Evolutionary conservation across 192 early-diverging fungal genomes (phyloP).

Genomic region (Coemansia sp.): DNA sequence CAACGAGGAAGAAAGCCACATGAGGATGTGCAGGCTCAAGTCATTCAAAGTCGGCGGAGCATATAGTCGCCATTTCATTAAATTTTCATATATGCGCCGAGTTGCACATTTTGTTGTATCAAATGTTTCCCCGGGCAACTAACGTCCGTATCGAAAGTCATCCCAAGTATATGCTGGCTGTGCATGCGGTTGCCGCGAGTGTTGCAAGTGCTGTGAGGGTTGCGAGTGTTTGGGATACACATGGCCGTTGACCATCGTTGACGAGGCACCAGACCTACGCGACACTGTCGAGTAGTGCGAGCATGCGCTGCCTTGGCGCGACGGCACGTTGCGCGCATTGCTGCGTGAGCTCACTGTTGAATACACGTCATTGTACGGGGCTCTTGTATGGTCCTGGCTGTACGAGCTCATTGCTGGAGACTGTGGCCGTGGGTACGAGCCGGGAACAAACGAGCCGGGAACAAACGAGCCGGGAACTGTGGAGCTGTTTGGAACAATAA

Average conservation of each 20-base stretch:
- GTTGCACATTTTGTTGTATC: neutral
- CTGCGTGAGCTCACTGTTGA: neutral
- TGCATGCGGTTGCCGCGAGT: neutral
- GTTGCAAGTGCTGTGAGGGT: constrained; percentile 1
- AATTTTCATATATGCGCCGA: neutral
- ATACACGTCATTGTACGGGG: neutral
- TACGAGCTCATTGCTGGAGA: neutral
- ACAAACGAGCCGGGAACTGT: too few species aligned
- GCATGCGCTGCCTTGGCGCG: constrained; percentile 14
- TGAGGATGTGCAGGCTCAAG: neutral
- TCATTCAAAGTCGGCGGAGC: neutral
- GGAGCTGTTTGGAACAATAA: constrained; percentile 13
- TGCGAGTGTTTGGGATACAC: constrained; percentile 14
- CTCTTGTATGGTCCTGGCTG: too few species aligned
- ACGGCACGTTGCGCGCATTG: constrained; percentile 1
- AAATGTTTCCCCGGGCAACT: too few species aligned
- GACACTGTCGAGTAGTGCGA: constrained; percentile 12
- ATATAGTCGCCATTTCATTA: neutral
- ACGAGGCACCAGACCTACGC: constrained; percentile 3
- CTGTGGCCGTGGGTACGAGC: constrained; percentile 10
- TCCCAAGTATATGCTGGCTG: constrained; percentile 27
- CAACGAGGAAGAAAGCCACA: neutral
- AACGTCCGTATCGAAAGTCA: constrained; percentile 17
- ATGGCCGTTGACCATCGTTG: constrained; percentile 6
- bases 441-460: too few species aligned